phyloP scores from a whole-genome alignment of 2,329 filamentous ascomycete genomes.

The Monosporascus sp. region DNA sequence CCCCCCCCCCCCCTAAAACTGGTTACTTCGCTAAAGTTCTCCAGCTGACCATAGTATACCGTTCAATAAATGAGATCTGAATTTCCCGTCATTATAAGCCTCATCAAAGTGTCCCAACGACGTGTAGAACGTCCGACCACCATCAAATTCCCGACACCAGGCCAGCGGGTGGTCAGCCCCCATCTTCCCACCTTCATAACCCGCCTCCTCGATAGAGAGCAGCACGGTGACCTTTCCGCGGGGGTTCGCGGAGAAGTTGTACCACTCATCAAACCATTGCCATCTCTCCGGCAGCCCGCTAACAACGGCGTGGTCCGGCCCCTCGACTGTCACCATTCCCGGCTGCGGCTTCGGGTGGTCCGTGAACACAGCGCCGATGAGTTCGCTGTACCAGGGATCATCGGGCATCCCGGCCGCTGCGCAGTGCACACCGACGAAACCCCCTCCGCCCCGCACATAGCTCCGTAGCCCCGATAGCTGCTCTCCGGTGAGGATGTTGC shows the following conservation, averaged over 20 bases:
- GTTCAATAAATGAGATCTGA: constrained; percentile 19
- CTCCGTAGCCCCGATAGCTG: constrained; percentile 30
- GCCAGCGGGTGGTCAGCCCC: constrained; percentile 34
- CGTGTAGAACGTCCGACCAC: constrained; percentile 35
- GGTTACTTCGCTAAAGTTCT: not conserved
- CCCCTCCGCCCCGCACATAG: constrained; percentile 30
- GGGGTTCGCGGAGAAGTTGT: constrained; percentile 33
- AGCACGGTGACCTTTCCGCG: constrained; percentile 27
- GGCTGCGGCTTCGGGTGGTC: constrained; percentile 33
- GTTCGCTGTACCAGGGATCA: constrained; percentile 31
- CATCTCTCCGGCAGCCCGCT: constrained; percentile 13
- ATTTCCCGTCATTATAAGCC: constrained; percentile 30
- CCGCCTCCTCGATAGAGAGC: constrained; percentile 30
- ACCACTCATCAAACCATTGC: constrained; percentile 38
- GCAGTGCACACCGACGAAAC: constrained; percentile 37
- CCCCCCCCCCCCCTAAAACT: too few species aligned
- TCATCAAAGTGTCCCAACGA: constrained; percentile 37
- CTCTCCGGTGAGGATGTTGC: constrained; percentile 28
- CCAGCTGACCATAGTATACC: constrained; percentile 16
- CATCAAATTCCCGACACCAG: constrained; percentile 36
- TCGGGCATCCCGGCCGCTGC: constrained; percentile 30
- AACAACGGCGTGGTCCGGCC: constrained; percentile 26
- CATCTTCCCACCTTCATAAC: constrained; percentile 31
- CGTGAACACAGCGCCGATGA: constrained; percentile 35
- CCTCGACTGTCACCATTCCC: constrained; percentile 26